Evolutionary conservation across 768 basidiomycete genomes (phyloP).

Genomic region (Psilocybe sp.): DNA sequence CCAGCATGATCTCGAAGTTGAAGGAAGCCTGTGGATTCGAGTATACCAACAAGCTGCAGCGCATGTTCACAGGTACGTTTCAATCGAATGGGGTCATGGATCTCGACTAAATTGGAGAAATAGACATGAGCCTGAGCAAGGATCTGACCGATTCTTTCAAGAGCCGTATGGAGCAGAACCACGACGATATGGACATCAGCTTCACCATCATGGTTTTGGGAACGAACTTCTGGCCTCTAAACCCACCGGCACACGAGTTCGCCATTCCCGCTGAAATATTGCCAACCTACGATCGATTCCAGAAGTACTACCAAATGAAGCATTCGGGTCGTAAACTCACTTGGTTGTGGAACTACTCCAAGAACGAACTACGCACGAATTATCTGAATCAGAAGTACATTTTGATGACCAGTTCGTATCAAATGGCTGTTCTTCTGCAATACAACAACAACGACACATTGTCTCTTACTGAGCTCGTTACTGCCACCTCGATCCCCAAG

Average conservation of each 20-base stretch:
- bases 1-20: conserved; percentile 96
- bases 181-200: conserved; percentile 84
- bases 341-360: conserved; percentile 98
- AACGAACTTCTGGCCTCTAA: conserved; percentile 94
- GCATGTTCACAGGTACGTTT: conserved; percentile 88
- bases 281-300: conserved; percentile 87
- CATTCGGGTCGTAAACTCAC: conserved; percentile 94
- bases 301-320: conserved; percentile 89
- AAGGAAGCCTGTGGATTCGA: conserved; percentile 97
- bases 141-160: conserved; percentile 96
- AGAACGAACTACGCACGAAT: conserved; percentile 93
- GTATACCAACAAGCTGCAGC: conserved; percentile 92
- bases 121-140: conserved; percentile 93
- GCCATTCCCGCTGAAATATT: conserved; percentile 85
- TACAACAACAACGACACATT: conserved; percentile 92
- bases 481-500: conserved; percentile 79
- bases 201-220: conserved; percentile 93
- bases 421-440: conserved; percentile 91
- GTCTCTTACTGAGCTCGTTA: conserved; percentile 72
- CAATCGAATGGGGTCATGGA: neutral
- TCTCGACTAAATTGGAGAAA: conserved; percentile 1
- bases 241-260: conserved; percentile 80
- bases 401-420: conserved; percentile 91
- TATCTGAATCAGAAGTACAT: conserved; percentile 95
- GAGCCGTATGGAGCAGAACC: conserved; percentile 84